Evolutionary conservation across 1,139 yeast genomes (phyloP).

Genomic region (Suhomyces taliae): DNA sequence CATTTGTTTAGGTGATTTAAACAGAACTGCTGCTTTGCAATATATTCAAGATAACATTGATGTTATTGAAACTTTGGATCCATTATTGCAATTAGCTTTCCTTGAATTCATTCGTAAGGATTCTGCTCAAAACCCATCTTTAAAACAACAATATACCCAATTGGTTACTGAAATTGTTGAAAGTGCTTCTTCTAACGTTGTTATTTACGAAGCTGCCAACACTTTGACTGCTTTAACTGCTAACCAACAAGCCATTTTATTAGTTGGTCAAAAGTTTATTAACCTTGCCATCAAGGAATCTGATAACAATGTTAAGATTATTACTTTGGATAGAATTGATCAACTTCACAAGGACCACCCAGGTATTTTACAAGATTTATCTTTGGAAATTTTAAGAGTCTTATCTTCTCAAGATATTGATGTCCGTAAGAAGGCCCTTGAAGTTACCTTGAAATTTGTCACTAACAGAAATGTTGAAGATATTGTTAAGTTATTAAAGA

Average conservation of each 20-base stretch:
- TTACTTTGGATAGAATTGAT: slow-evolving; percentile 83
- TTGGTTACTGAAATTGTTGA: slow-evolving; percentile 74
- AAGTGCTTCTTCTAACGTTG: slow-evolving; percentile 62
- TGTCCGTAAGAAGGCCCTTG: slow-evolving; percentile 85
- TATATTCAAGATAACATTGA: slow-evolving; percentile 74
- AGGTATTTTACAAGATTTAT: slow-evolving; percentile 81
- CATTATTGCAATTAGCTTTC: slow-evolving; percentile 83
- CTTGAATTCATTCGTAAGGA: slow-evolving; percentile 91
- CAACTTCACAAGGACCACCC: slow-evolving; percentile 75
- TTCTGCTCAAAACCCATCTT: slow-evolving; percentile 60
- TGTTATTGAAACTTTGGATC: slow-evolving; percentile 69
- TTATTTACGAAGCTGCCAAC: slow-evolving; percentile 88
- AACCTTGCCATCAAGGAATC: slow-evolving; percentile 90
- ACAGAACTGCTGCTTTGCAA: slow-evolving; percentile 80
- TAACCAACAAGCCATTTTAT: slow-evolving; percentile 63
- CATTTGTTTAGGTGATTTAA: slow-evolving; percentile 78
- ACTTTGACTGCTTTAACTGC: slow-evolving; percentile 75
- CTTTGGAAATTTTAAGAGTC: slow-evolving; percentile 83
- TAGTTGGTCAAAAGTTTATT: slow-evolving; percentile 82
- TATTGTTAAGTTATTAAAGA: slow-evolving; percentile 86
- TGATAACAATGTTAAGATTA: slow-evolving; percentile 90
- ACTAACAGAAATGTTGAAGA: slow-evolving; percentile 91
- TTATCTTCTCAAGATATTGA: slow-evolving; percentile 86
- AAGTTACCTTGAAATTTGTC: slow-evolving; percentile 76
- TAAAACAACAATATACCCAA: slow-evolving; percentile 70